These are phyloP conservation scores for Mycosphaerella sp. DNA, from an alignment of 2,329 filamentous ascomycete species.

Conservation along the genomic window DNA sequence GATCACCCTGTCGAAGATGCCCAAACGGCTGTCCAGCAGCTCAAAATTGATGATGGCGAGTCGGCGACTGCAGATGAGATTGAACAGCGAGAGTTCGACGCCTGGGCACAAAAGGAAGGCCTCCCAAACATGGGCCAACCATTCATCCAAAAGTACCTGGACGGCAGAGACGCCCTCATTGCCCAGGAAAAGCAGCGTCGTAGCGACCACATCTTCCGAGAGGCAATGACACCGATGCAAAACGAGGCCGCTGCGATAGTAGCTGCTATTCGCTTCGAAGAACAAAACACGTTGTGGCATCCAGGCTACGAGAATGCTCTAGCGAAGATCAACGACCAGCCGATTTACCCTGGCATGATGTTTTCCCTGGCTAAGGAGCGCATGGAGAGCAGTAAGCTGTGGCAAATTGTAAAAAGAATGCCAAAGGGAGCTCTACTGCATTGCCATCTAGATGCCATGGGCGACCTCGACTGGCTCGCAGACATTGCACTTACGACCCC, in stretches of 20 bases:
- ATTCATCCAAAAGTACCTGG: slow-evolving; percentile 75
- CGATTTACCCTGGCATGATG: slow-evolving; percentile 85
- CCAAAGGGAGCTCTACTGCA: slow-evolving; percentile 84
- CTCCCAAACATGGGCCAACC: slow-evolving; percentile 52
- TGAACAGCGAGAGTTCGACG: slow-evolving; percentile 1
- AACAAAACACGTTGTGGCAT: slow-evolving; percentile 72
- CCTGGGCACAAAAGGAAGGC: slow-evolving; percentile 33
- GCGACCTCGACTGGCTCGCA: slow-evolving; percentile 76
- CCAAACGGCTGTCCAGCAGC: background rate
- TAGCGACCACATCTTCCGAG: slow-evolving; percentile 66
- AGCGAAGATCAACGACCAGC: slow-evolving; percentile 54
- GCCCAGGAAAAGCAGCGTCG: slow-evolving; percentile 73
- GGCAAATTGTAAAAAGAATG: slow-evolving; percentile 77
- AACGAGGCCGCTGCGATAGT: slow-evolving; percentile 73
- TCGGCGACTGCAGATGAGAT: slow-evolving; percentile 2
- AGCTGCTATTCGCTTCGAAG: slow-evolving; percentile 67
- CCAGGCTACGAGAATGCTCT: slow-evolving; percentile 63
- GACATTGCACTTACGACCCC: slow-evolving; percentile 62
- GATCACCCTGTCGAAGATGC: background rate
- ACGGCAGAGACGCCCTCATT: slow-evolving; percentile 68
- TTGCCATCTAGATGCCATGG: slow-evolving; percentile 85
- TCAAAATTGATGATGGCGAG: slow-evolving; percentile 1
- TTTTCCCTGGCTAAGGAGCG: slow-evolving; percentile 77
- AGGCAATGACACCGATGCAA: slow-evolving; percentile 71
- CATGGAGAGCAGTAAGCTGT: slow-evolving; percentile 78